A percentile compares a stretch with the other conserved stretches of the same genome.
These are phyloP conservation scores for Cystofilobasidium capitatum DNA, from an alignment of 768 basidiomycete species.

Conservation along the genomic window DNA sequence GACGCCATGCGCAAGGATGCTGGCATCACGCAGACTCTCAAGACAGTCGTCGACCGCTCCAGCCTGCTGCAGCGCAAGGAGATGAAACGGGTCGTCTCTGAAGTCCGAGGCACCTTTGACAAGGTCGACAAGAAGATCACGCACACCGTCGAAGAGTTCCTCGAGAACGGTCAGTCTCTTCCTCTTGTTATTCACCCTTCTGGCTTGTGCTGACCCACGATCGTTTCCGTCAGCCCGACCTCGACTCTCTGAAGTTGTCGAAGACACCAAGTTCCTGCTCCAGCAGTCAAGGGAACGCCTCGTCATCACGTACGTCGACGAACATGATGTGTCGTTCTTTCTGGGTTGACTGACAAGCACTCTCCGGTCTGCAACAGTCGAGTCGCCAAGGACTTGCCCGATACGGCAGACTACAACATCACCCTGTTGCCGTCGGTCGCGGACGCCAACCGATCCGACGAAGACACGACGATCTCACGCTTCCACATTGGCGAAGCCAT, in stretches of 20 bases:
- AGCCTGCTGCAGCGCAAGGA: conserved; percentile 62
- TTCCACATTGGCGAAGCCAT: conserved; percentile 92
- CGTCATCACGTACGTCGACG: conserved; percentile 68
- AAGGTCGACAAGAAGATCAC: conserved; percentile 92
- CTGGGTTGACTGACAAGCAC: conserved; percentile 3
- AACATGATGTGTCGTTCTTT: not conserved
- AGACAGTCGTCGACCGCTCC: conserved; percentile 79
- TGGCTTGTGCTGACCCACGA: not conserved
- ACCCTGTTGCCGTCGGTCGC: conserved; percentile 48
- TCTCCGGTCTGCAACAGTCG: conserved; percentile 46
- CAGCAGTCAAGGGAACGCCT: conserved; percentile 84
- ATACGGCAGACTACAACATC: conserved; percentile 67
- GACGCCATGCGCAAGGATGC: conserved; percentile 88
- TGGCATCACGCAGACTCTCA: conserved; percentile 96
- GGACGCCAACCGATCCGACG: conserved; percentile 19
- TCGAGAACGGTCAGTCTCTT: conserved; percentile 66
- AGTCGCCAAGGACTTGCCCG: conserved; percentile 65
- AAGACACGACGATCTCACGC: conserved; percentile 45
- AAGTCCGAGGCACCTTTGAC: conserved; percentile 88
- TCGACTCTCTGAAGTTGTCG: conserved; percentile 73
- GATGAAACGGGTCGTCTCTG: conserved; percentile 69
- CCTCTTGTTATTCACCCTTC: not conserved
- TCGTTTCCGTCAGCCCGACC: conserved; percentile 57
- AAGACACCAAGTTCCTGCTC: conserved; percentile 82
- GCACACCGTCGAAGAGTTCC: conserved; percentile 84